These are phyloP conservation scores for Pezicula carpinea DNA, from an alignment of 2,329 filamentous ascomycete genomes.

Conservation along the genomic window DNA sequence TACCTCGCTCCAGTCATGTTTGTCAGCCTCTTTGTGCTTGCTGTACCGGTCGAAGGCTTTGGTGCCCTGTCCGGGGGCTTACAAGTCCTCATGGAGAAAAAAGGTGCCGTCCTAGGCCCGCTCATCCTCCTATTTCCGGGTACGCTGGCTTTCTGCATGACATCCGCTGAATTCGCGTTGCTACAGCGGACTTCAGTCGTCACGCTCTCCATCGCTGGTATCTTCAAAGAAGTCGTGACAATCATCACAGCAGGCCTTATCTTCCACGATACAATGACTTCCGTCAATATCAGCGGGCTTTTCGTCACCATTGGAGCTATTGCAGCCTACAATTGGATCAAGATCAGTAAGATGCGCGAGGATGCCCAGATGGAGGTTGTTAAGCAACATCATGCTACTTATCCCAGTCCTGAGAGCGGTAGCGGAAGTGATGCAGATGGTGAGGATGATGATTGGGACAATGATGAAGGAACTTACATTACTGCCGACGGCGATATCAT, in stretches of 20 bases:
- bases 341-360: constrained; percentile 81
- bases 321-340: constrained; percentile 87
- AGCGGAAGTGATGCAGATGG: constrained; percentile 19
- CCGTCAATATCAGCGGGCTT: constrained; percentile 82
- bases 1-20: constrained; percentile 99
- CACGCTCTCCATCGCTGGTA: constrained; percentile 91
- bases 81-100: constrained; percentile 55
- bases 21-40: constrained; percentile 70
- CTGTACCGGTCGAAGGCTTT: constrained; percentile 81
- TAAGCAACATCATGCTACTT: constrained; percentile 6
- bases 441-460: constrained; percentile 23
- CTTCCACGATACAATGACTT: constrained; percentile 82
- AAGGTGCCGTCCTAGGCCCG: constrained; percentile 63
- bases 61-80: constrained; percentile 63
- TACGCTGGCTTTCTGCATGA: constrained; percentile 92
- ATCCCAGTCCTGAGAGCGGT: constrained; percentile 2
- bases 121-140: constrained; percentile 85
- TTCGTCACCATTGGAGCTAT: constrained; percentile 88
- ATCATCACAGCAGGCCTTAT: constrained; percentile 83
- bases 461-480: constrained; percentile 17
- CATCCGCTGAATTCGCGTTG: constrained; percentile 89
- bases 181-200: constrained; percentile 94
- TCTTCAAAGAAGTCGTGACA: constrained; percentile 98
- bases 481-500: constrained; percentile 27
- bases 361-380: constrained; percentile 60